A percentile compares a stretch with the other conserved stretches of the same genome.
These are phyloP conservation scores for Ceratocystis lukuohia DNA, from an alignment of 2,329 filamentous ascomycete genomes.

Conservation along the genomic window DNA sequence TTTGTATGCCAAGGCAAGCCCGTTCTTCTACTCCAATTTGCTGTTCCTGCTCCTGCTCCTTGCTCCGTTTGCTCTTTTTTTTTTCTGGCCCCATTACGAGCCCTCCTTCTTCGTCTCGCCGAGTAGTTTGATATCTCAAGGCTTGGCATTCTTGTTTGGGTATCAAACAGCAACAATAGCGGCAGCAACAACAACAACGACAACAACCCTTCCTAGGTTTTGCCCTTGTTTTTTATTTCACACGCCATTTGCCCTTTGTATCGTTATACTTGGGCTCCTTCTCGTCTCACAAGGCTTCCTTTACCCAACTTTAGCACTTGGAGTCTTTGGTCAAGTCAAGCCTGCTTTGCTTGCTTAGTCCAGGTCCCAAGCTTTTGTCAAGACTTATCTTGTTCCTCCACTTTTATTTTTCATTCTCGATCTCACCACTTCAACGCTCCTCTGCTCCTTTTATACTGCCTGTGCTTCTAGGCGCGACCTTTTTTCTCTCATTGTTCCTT, in stretches of 20 bases:
- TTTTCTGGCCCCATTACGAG: not conserved
- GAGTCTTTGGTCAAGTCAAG: not conserved
- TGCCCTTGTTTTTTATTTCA: no score
- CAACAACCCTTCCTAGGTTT: no score
- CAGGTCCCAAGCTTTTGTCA: not conserved
- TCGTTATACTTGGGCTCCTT: no score
- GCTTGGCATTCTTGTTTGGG: not conserved
- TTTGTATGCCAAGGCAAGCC: not conserved
- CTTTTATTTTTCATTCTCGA: constrained; percentile 3
- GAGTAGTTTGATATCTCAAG: not conserved
- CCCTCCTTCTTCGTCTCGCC: not conserved
- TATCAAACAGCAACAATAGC: not conserved
- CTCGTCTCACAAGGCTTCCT: not conserved
- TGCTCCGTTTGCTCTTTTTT: not conserved
- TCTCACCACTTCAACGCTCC: constrained; percentile 4
- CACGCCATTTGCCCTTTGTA: no score
- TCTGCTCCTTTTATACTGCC: constrained; percentile 8
- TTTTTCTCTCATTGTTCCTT: constrained; percentile 2
- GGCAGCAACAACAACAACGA: no score
- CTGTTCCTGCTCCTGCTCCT: not conserved
- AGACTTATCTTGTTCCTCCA: not conserved
- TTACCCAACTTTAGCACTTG: not conserved
- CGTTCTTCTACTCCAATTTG: not conserved
- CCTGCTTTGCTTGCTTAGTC: no score
- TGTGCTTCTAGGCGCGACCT: constrained; percentile 5